Evolutionary conservation across 1,284 basidiomycete species (phyloP), one percentile per base, ranked within the genome.

Genomic region (Ceratobasidium sp.): DNA sequence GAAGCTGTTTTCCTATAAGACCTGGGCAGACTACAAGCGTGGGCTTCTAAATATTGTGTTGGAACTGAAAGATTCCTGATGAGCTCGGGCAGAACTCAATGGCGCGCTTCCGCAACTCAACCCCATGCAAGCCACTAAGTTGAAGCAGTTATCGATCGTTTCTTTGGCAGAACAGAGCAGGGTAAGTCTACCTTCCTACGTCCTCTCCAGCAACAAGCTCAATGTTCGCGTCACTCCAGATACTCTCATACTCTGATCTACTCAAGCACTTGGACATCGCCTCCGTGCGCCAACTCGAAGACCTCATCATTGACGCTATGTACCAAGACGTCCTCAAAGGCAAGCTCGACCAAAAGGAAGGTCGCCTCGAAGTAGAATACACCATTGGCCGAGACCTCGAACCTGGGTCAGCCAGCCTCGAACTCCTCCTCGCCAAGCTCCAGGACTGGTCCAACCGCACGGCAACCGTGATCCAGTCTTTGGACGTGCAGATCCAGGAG

Each of bases 241-340:
- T 92, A 75, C 86, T 95, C 3, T 88, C 92, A 0, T 95, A 95
- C 81, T 80, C 86, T 13, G 83, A 86, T 54, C 85, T 96, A 0
- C 86, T 92, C 14, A 80, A 86, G 66, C 84, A 86, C 1, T 87
- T 98, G 22, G 86, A 93, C 59, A 87, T 95, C 80, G 85, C 88
- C 1, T 90, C 87, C 0, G 89, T 94, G 69, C 89, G 94, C 64
- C 92, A 93, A 77, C 88, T 98, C 3, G 97, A 98, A 81, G 96
- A 98, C 81, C 87, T 98, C 77, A 92, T 98, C 81, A 98, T 99
- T 81, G 96, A 98, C 79, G 90, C 92, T 9, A 94, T 98, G 80
- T 98, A 98, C 81, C 14, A 68, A 37, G 92, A 93, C 78, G 85
- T 98, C 61, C 86, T 98, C 49, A 88, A 89, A 56, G 96, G 94